Evolutionary conservation across 2,329 filamentous ascomycete species (phyloP), one percentile per base, ranked within the genome.

Genomic region (Trichoderma sp.): DNA sequence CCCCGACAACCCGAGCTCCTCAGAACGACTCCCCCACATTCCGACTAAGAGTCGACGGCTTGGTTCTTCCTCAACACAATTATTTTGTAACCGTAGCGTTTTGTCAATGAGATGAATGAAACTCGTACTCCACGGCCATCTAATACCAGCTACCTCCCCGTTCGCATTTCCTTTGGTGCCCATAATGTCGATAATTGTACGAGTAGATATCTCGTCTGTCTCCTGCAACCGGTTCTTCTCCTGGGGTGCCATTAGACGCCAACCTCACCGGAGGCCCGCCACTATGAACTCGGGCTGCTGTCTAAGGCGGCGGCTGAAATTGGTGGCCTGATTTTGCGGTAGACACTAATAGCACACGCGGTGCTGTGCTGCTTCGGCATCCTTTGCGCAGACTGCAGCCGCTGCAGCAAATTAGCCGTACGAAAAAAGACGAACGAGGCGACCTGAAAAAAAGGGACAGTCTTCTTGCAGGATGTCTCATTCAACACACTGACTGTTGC

Each of bases 21-120:
- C 41, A 45, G 50, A 24, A 56, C 8, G 41, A 9, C 16, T 31
- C 63, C 60, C 71, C 72, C 72, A 74, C 72, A 67, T 74, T 16
- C 72, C 72, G 72, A 38, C 14, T 8, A 33, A 9, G 62, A 41
- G 24, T 16, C 21, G 24, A 29, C 29, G 6, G 38, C 7, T 21
- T 33, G 16, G 69, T n/a, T 41, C 16, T 31, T 24, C 24, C 59
- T 62, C 50, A 33, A n/a, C 11, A 6, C n/a, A 31, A n/a, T 45
- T n/a, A 16, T 8, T 18, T 63, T 60, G 50, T 27, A 21, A 53
- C 6, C 27, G 41, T 12, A 9, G 18, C 38, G 29, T 18, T 31
- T 45, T n/a, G 33, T 33, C 16, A 14, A 59, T 29, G 45, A 35
- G 29, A 14, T 56, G 27, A 9, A 53, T 53, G 29, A 56, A 16